Percentiles rank a stretch among this genome's conserved stretches.
phyloP scores from a whole-genome alignment of 2,329 filamentous ascomycete species.

The Talaromyces rugulosus region DNA sequence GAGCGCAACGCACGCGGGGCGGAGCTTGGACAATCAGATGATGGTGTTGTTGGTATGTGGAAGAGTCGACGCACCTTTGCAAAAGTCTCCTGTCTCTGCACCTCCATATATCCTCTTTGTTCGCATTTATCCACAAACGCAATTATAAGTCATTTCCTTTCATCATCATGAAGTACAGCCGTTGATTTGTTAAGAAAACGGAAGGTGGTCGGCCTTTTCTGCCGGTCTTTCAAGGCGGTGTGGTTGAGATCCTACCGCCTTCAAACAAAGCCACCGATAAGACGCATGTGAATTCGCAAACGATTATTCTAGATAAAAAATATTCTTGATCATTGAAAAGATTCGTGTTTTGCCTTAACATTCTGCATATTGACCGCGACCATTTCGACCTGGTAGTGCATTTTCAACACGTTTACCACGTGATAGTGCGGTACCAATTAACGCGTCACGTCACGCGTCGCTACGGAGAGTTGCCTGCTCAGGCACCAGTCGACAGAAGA shows the following conservation, averaged over 20 bases:
- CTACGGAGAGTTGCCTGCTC: not conserved
- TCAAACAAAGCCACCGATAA: slow-evolving; percentile 1
- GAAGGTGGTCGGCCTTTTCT: slow-evolving; percentile 18
- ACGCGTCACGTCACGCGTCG: slow-evolving; percentile 13
- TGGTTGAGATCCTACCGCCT: not conserved
- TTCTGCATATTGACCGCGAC: not conserved
- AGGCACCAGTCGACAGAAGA: not conserved
- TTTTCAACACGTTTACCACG: slow-evolving; percentile 4
- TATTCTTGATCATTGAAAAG: not conserved
- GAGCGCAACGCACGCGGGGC: slow-evolving; percentile 55
- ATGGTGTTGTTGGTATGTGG: not conserved
- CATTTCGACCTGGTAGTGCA: not conserved
- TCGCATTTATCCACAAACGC: not conserved
- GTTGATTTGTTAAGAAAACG: not conserved
- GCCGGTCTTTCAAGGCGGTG: slow-evolving; percentile 23
- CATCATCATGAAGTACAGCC: not conserved
- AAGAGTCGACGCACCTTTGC: slow-evolving; percentile 28
- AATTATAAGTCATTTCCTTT: not conserved
- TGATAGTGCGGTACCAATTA: slow-evolving; percentile 11
- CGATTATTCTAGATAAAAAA: not conserved
- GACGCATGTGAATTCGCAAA: not conserved
- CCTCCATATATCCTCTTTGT: slow-evolving; percentile 28
- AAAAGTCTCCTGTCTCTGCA: slow-evolving; percentile 38
- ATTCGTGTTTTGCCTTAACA: not conserved
- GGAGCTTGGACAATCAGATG: slow-evolving; percentile 44